Conservation (phyloP, 192 early-diverging fungal species). For the Coemansia pectinata region DNA sequence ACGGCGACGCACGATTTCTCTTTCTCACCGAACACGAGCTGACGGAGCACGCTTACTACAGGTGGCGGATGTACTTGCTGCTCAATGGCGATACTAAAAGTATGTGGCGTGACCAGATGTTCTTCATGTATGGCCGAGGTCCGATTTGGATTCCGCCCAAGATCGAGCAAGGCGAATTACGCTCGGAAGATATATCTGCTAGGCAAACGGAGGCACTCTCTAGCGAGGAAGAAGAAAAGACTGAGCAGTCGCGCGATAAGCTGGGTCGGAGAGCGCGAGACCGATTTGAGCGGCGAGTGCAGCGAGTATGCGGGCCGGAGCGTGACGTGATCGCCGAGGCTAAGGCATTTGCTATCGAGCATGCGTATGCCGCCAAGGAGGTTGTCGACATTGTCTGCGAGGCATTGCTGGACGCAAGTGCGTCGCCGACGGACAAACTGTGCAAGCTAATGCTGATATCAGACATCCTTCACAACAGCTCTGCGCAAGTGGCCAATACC, state of each 20-base stretch:
- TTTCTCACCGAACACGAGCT: constrained; percentile 77
- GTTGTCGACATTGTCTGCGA: constrained; percentile 68
- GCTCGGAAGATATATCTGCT: background rate
- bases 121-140: constrained; percentile 84
- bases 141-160: constrained; percentile 85
- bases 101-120: constrained; percentile 75
- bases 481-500: constrained; percentile 75
- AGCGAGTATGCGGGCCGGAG: constrained; percentile 9
- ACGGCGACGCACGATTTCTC: constrained; percentile 63
- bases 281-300: constrained; percentile 31
- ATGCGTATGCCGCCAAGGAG: constrained; percentile 79
- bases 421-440: constrained; percentile 65
- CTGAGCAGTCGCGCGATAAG: constrained; percentile 13
- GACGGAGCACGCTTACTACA: constrained; percentile 83
- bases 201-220: constrained; percentile 13
- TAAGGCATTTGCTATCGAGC: constrained; percentile 84
- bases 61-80: constrained; percentile 89
- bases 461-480: constrained; percentile 88
- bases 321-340: constrained; percentile 66
- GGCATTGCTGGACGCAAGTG: constrained; percentile 59
- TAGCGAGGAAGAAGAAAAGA: constrained; percentile 52
- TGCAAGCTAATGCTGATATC: constrained; percentile 81
- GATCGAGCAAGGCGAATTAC: constrained; percentile 28
- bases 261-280: constrained; percentile 31
- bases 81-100: constrained; percentile 77